Evolutionary conservation across 163 green algal species (phyloP).

Genomic region (Chlorella variabilis): DNA sequence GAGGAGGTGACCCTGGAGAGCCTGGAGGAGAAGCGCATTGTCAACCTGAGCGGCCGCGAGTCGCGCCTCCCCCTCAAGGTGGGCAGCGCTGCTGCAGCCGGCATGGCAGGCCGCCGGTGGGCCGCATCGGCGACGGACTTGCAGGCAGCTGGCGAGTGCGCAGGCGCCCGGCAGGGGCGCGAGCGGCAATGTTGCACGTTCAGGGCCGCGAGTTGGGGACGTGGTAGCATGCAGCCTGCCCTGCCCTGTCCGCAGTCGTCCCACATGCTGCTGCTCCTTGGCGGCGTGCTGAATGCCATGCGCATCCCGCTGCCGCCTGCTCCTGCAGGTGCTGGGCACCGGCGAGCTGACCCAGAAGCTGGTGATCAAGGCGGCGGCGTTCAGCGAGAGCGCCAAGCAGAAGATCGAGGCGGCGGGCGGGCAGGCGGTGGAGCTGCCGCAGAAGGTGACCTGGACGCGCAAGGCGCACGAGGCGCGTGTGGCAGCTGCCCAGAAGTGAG

Average conservation of each 20-base stretch:
- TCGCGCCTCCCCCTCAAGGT: slow-evolving; percentile 92
- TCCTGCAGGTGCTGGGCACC: slow-evolving; percentile 83
- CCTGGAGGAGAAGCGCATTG: slow-evolving; percentile 82
- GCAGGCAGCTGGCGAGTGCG: neutral
- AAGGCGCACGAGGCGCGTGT: slow-evolving; percentile 51
- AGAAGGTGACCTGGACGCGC: slow-evolving; percentile 83
- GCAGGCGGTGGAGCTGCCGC: slow-evolving; percentile 66
- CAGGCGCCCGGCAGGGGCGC: too few species aligned
- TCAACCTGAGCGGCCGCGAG: slow-evolving; percentile 86
- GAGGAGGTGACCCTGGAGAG: slow-evolving; percentile 86
- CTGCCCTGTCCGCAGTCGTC: too few species aligned
- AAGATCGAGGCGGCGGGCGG: slow-evolving; percentile 92
- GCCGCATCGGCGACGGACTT: too few species aligned
- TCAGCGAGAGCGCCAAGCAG: slow-evolving; percentile 77
- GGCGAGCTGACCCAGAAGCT: slow-evolving; percentile 79
- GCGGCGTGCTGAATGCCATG: too few species aligned
- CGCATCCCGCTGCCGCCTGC: neutral
- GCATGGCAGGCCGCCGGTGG: too few species aligned
- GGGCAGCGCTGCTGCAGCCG: too few species aligned
- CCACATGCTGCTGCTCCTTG: too few species aligned
- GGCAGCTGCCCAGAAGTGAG: slow-evolving; percentile 17
- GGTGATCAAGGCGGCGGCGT: slow-evolving; percentile 84
- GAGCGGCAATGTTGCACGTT: too few species aligned
- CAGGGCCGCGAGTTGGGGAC: too few species aligned
- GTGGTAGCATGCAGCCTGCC: too few species aligned